These are phyloP conservation scores for Xeromyces bisporus DNA, from an alignment of 495 filamentous ascomycete genomes.

Conservation along the genomic window DNA sequence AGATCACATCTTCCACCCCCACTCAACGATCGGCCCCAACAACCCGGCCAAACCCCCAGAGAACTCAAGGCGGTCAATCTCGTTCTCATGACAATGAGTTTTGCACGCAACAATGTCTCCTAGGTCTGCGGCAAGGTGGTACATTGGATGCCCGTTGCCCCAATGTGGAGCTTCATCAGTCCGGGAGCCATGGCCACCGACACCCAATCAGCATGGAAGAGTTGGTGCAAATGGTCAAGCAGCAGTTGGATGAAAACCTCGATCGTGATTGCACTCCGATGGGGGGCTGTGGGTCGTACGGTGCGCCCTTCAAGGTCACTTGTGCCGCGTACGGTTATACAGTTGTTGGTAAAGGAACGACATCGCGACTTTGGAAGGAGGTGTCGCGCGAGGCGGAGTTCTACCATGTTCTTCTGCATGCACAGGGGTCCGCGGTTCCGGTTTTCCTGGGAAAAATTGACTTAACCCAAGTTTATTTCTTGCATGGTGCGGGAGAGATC, in stretches of 20 bases:
- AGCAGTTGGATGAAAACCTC: conserved; percentile 11
- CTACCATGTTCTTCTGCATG: conserved; percentile 16
- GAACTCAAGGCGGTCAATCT: conserved; percentile 2
- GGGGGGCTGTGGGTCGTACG: conserved; percentile 8
- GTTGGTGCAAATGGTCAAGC: conserved; percentile 7
- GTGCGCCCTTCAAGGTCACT: conserved; percentile 25
- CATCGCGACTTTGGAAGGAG: conserved; percentile 11
- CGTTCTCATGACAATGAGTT: conserved; percentile 10
- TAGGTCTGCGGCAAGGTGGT: conserved; percentile 19
- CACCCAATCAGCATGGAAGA: conserved; percentile 8
- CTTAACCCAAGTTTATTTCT: conserved; percentile 16
- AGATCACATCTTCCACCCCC: conserved; percentile 6
- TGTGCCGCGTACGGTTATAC: conserved; percentile 26
- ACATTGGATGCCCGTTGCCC: conserved; percentile 24
- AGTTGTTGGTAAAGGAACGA: conserved; percentile 29
- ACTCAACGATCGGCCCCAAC: conserved; percentile 4
- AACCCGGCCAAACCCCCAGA: conserved; percentile 3
- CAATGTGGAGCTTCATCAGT: conserved; percentile 21
- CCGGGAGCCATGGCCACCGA: conserved; percentile 1
- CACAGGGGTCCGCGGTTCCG: conserved; percentile 23
- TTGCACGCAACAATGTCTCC: conserved; percentile 31
- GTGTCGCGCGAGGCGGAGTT: conserved; percentile 25
- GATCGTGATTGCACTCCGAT: conserved; percentile 12
- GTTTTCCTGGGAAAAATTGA: conserved; percentile 29
- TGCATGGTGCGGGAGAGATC: conserved; percentile 22